Conservation (phyloP, 2,329 filamentous ascomycete species). For the Aspergillus phoenicis region DNA sequence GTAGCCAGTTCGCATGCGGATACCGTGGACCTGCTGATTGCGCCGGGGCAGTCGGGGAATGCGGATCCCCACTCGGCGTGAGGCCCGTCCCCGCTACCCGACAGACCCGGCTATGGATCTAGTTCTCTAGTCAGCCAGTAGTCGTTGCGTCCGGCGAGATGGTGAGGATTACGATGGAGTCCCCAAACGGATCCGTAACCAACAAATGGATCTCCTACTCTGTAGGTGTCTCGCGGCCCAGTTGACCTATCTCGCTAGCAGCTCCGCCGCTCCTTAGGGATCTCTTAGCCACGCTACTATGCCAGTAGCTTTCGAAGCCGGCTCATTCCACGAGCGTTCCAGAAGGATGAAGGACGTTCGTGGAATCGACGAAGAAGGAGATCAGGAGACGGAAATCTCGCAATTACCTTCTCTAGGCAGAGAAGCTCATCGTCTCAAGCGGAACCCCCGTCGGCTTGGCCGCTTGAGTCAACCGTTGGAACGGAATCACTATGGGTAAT, state of each 20-base stretch:
- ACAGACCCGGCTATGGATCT: conserved; percentile 15
- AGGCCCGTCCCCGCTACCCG: conserved; percentile 26
- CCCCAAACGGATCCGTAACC: conserved; percentile 4
- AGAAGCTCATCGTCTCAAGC: conserved; percentile 1
- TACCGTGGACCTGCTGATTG: conserved; percentile 19
- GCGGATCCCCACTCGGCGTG: conserved; percentile 27
- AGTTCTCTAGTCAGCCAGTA: conserved; percentile 8
- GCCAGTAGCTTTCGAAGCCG: conserved; percentile 16
- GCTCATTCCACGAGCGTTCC: conserved; percentile 21
- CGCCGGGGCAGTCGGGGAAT: conserved; percentile 27
- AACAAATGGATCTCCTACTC: background rate
- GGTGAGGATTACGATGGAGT: background rate
- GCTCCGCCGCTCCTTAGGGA: conserved; percentile 3
- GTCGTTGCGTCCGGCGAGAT: background rate
- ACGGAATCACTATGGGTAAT: background rate
- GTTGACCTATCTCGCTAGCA: background rate
- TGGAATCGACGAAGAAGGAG: conserved; percentile 12
- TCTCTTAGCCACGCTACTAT: conserved; percentile 5
- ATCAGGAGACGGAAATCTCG: conserved; percentile 14
- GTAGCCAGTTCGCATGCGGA: background rate
- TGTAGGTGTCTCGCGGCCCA: background rate
- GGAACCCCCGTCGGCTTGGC: background rate
- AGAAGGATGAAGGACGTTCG: conserved; percentile 26
- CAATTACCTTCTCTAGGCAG: background rate
- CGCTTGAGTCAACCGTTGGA: background rate